Conservation (phyloP, 1,284 basidiomycete genomes). For the Takashimella tepidaria region DNA sequence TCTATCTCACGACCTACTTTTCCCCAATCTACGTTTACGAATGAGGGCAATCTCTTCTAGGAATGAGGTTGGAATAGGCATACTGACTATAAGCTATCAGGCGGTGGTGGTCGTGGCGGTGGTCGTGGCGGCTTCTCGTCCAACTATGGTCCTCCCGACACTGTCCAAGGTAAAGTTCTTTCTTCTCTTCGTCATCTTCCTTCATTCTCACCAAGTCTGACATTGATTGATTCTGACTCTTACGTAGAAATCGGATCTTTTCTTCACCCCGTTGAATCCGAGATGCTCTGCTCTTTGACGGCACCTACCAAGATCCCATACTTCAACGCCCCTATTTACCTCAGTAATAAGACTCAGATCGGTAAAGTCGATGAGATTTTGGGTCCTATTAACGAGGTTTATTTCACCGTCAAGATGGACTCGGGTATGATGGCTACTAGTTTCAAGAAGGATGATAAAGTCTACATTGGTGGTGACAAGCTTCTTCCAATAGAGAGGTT, state of each 20-base stretch:
- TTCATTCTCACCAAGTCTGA: not conserved
- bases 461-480: constrained; percentile 95
- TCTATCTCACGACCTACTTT: no score
- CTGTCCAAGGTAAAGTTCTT: constrained; percentile 63
- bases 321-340: constrained; percentile 99
- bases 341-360: constrained; percentile 93
- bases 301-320: constrained; percentile 90
- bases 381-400: constrained; percentile 92
- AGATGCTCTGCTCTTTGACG: constrained; percentile 90
- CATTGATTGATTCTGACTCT: not conserved
- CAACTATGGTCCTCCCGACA: constrained; percentile 73
- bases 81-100: not conserved
- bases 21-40: no score
- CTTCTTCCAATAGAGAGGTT: constrained; percentile 94
- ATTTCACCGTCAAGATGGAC: constrained; percentile 96
- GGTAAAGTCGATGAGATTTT: constrained; percentile 88
- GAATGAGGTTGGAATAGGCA: no score
- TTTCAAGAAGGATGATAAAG: constrained; percentile 97
- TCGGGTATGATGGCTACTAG: constrained; percentile 91
- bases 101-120: constrained; percentile 53
- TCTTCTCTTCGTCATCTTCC: not conserved
- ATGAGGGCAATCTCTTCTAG: no score
- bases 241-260: constrained; percentile 76
- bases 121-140: constrained; percentile 59
- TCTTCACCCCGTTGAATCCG: constrained; percentile 91